These are phyloP conservation scores for Salix purpurea DNA, from an alignment of 345 rosid genomes.

Conservation along the genomic window DNA sequence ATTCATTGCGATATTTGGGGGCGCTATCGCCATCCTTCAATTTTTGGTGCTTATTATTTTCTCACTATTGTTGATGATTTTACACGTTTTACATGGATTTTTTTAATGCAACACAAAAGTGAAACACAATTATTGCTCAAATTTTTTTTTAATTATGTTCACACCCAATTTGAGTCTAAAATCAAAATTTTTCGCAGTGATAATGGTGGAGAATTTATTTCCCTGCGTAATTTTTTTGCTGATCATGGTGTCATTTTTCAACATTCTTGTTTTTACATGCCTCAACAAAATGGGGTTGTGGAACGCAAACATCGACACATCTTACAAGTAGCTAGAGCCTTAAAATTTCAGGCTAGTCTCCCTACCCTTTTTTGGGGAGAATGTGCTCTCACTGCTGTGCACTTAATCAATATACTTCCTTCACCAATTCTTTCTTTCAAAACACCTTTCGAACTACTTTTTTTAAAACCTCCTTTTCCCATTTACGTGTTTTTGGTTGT, in stretches of 20 bases:
- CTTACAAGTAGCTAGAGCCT: not conserved
- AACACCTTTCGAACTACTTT: too few relatives aligned
- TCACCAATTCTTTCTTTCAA: too few relatives aligned
- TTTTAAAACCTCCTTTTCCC: too few relatives aligned
- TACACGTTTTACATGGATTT: not conserved
- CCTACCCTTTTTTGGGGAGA: not conserved
- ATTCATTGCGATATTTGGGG: not conserved
- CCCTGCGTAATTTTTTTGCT: not conserved
- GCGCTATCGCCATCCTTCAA: not conserved
- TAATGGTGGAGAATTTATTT: not conserved
- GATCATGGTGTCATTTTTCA: too few relatives aligned
- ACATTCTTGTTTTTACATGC: not conserved
- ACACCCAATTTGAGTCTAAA: not conserved
- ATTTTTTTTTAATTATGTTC: not conserved
- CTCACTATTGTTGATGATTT: not conserved
- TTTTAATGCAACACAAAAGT: not conserved
- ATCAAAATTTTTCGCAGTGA: not conserved
- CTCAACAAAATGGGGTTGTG: not conserved
- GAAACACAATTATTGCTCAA: not conserved
- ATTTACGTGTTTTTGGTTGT: too few relatives aligned
- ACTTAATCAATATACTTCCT: too few relatives aligned
- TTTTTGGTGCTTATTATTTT: not conserved
- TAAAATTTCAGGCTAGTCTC: not conserved
- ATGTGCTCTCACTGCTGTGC: not conserved
- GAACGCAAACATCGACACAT: not conserved